A percentile compares a stretch with the other conserved stretches of the same genome.
phyloP scores from a whole-genome alignment of 768 basidiomycete species.

The Amanita subjunquillea region DNA sequence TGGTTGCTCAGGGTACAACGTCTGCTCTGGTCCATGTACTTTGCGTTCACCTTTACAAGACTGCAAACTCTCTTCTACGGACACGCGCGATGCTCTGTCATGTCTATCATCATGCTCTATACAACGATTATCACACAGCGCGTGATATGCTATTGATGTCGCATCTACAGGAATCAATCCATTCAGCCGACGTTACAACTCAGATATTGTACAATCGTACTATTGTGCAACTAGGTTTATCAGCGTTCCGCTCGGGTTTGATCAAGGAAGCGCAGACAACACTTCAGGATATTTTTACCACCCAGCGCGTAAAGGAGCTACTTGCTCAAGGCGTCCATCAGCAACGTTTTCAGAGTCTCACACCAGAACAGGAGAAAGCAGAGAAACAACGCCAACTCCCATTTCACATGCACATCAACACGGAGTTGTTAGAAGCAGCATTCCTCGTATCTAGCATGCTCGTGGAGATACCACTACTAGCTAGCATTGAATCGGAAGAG shows the following conservation, averaged over 20 bases:
- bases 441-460: constrained; percentile 99
- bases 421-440: constrained; percentile 92
- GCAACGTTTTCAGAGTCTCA: constrained; percentile 76
- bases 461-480: constrained; percentile 90
- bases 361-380: constrained; percentile 94
- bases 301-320: constrained; percentile 94
- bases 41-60: constrained; percentile 88
- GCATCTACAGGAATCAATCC: constrained; percentile 93
- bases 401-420: constrained; percentile 99
- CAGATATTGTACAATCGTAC: constrained; percentile 98
- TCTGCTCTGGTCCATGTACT: constrained; percentile 79
- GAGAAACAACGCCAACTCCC: constrained; percentile 94
- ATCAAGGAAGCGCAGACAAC: constrained; percentile 92
- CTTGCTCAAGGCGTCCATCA: constrained; percentile 95
- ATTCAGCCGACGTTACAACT: constrained; percentile 91
- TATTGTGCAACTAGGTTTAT: constrained; percentile 92
- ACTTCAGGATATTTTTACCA: constrained; percentile 91
- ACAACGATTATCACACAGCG: constrained; percentile 93
- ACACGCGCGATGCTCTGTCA: constrained; percentile 97
- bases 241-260: constrained; percentile 90
- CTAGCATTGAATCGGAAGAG: constrained; percentile 91
- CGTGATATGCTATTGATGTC: constrained; percentile 99
- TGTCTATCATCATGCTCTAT: constrained; percentile 93
- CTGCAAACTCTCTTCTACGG: constrained; percentile 82
- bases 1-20: constrained; percentile 45